Evolutionary conservation across 306 rosid species (phyloP).

Genomic region (Cucurbita argyrosperma): DNA sequence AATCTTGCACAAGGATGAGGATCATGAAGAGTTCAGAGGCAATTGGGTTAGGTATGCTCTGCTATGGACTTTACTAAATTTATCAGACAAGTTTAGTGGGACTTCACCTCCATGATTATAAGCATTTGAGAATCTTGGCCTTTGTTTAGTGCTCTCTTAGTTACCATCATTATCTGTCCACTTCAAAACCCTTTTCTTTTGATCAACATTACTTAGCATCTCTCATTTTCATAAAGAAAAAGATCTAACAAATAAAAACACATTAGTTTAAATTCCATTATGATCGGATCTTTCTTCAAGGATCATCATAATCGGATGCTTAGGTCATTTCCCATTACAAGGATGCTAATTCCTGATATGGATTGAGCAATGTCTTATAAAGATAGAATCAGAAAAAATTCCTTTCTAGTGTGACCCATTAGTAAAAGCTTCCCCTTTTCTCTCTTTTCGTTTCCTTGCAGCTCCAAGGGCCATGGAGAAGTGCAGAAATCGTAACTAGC

Average conservation of each 20-base stretch:
- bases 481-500: constrained; percentile 46
- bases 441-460: constrained; percentile 18
- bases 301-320: constrained; percentile 1
- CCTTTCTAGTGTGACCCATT: background rate
- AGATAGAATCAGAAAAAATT: constrained; percentile 4
- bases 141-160: constrained; percentile 10
- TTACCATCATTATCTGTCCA: constrained; percentile 15
- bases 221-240: constrained; percentile 6
- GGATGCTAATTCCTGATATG: constrained; percentile 1
- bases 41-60: constrained; percentile 58
- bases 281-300: background rate
- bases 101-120: constrained; percentile 8
- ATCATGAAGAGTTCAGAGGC: constrained; percentile 97
- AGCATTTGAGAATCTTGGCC: background rate
- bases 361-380: background rate
- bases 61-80: background rate
- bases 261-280: constrained; percentile 2
- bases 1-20: constrained; percentile 78
- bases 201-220: constrained; percentile 1
- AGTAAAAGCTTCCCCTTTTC: background rate
- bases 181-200: background rate
- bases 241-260: background rate
- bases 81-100: constrained; percentile 11
- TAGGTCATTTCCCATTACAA: background rate
- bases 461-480: constrained; percentile 91